Conservation (phyloP, 75 land plant species). For the Cunninghamia lanceolata region DNA sequence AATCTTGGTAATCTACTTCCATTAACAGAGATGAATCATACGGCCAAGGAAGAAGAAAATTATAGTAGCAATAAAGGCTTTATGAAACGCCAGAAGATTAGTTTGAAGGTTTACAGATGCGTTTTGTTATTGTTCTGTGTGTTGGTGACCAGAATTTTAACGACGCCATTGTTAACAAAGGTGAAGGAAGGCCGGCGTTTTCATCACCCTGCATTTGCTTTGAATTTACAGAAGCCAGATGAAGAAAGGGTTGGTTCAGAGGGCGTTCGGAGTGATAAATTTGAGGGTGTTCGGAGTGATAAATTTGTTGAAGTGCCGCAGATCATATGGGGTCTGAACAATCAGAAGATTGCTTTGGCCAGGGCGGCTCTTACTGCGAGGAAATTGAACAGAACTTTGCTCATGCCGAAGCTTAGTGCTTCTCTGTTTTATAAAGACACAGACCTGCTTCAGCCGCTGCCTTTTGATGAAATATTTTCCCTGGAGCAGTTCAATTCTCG, state of each 20-base stretch:
- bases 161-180: not conserved
- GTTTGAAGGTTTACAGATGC: not conserved
- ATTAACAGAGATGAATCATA: too few species aligned
- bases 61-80: not conserved
- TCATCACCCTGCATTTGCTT: not conserved
- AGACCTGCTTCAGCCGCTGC: conserved; percentile 49
- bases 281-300: conserved; percentile 23
- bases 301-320: conserved; percentile 87
- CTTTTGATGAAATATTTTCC: conserved; percentile 70
- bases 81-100: not conserved
- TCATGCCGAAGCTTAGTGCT: conserved; percentile 84
- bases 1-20: too few species aligned
- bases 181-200: not conserved
- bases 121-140: not conserved
- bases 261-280: conserved; percentile 36
- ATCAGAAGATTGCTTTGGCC: conserved; percentile 93
- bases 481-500: conserved; percentile 58
- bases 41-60: not conserved
- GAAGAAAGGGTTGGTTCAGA: not conserved
- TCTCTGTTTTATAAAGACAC: conserved; percentile 76
- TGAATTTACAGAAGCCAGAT: too few species aligned
- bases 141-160: not conserved
- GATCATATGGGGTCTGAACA: conserved; percentile 91
- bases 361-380: conserved; percentile 84
- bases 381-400: conserved; percentile 73